These are phyloP conservation scores for Acanthamoeba royreba DNA, from an alignment of 208 protist species.

Conservation along the genomic window DNA sequence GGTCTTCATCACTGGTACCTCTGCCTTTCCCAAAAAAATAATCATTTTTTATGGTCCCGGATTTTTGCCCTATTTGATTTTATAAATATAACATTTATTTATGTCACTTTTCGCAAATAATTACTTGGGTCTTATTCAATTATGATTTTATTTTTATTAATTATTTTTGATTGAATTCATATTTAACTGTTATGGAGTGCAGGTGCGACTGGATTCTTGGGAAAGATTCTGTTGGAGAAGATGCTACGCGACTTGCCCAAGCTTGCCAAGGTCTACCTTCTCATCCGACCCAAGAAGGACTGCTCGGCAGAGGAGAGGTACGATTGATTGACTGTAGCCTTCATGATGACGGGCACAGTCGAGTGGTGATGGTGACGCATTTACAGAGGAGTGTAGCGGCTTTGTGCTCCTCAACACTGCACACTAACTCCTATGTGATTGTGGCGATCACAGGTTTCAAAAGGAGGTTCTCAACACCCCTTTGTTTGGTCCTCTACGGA, in stretches of 20 bases:
- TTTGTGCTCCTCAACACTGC: not conserved
- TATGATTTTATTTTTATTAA: not conserved
- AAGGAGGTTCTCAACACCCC: not conserved
- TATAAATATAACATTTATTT: not conserved
- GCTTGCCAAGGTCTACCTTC: not conserved
- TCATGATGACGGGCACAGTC: too few species aligned
- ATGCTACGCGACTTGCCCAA: constrained; percentile 54
- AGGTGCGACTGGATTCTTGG: constrained; percentile 65
- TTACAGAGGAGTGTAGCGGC: too few species aligned
- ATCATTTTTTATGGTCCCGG: not conserved
- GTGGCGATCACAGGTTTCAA: not conserved
- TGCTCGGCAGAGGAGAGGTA: not conserved
- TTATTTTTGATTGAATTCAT: not conserved
- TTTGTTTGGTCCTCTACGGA: constrained; percentile 8
- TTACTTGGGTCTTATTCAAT: too few species aligned
- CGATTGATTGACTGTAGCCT: too few species aligned
- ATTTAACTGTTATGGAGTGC: not conserved
- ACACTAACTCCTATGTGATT: not conserved
- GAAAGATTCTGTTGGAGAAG: constrained; percentile 66
- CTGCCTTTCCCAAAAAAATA: not conserved
- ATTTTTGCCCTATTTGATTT: not conserved
- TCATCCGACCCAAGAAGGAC: constrained; percentile 54
- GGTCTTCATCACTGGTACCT: not conserved
- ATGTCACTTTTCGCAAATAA: not conserved
- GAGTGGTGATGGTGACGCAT: too few species aligned